phyloP scores from a whole-genome alignment of 352 stramenopile genomes.

The Peronospora belbahrii region DNA sequence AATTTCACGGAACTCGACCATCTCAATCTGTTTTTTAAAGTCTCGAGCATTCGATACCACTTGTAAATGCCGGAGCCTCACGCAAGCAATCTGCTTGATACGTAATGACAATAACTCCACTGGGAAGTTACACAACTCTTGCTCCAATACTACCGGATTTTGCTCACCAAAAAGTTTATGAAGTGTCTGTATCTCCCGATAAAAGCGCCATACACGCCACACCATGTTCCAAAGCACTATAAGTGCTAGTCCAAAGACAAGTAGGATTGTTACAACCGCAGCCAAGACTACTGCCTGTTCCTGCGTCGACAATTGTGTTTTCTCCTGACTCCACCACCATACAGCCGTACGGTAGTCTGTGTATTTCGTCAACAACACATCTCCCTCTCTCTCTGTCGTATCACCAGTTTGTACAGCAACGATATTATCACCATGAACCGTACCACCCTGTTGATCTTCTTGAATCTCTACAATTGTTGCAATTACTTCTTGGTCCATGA shows the following conservation, averaged over 20 bases:
- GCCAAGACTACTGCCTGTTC: conserved; percentile 56
- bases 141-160: conserved; percentile 19
- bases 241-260: conserved; percentile 30
- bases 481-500: conserved; percentile 1
- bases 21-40: conserved; percentile 28
- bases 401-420: conserved; percentile 6
- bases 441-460: too few species aligned
- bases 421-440: too few species aligned
- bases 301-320: conserved; percentile 44
- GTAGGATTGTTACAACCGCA: conserved; percentile 37
- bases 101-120: conserved; percentile 28
- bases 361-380: conserved; percentile 13
- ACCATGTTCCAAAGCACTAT: conserved; percentile 32
- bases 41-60: conserved; percentile 27
- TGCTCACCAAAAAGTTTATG: conserved; percentile 31
- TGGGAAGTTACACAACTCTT: conserved; percentile 27
- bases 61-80: conserved; percentile 41
- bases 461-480: conserved; percentile 3
- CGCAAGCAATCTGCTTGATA: conserved; percentile 41
- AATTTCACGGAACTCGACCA: conserved; percentile 34
- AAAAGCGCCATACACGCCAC: conserved; percentile 35
- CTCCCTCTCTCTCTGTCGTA: conserved; percentile 6
- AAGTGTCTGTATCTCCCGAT: conserved; percentile 37
- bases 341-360: conserved; percentile 24
- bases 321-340: conserved; percentile 41